Conservation (phyloP, 2,329 filamentous ascomycete species). For the Diaporthe vaccinii region DNA sequence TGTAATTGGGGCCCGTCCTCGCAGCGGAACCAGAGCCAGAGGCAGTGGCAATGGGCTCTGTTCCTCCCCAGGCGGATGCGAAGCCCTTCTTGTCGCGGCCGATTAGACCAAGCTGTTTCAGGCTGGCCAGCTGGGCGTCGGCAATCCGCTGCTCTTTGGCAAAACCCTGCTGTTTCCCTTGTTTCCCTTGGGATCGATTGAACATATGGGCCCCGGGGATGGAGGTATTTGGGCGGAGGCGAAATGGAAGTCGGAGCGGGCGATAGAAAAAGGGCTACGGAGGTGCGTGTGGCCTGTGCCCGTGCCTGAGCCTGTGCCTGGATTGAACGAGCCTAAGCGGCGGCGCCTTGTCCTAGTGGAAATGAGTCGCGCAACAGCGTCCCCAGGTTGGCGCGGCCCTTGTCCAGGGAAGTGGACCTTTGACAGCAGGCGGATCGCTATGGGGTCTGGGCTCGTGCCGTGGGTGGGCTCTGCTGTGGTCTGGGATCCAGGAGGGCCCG, state of each 20-base stretch:
- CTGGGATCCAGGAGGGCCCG: slow-evolving; percentile 36
- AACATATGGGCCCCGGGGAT: slow-evolving; percentile 56
- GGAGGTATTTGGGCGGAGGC: slow-evolving; percentile 33
- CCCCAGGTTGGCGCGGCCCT: slow-evolving; percentile 38
- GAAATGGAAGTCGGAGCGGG: slow-evolving; percentile 39
- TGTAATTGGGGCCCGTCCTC: slow-evolving; percentile 36
- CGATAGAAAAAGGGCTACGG: slow-evolving; percentile 39
- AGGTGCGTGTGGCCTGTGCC: slow-evolving; percentile 31
- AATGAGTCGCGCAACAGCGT: slow-evolving; percentile 41
- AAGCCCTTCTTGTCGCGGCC: slow-evolving; percentile 45
- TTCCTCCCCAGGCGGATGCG: slow-evolving; percentile 46
- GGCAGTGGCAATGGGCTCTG: slow-evolving; percentile 37
- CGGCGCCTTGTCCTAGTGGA: slow-evolving; percentile 36
- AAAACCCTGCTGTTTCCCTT: slow-evolving; percentile 53
- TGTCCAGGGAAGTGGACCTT: slow-evolving; percentile 37
- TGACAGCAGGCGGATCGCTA: slow-evolving; percentile 36
- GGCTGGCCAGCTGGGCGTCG: slow-evolving; percentile 52
- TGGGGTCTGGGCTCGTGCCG: slow-evolving; percentile 38
- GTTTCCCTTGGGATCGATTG: slow-evolving; percentile 58
- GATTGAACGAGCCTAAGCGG: slow-evolving; percentile 36
- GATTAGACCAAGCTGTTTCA: slow-evolving; percentile 55
- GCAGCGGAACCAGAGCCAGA: slow-evolving; percentile 36
- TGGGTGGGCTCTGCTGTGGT: slow-evolving; percentile 21
- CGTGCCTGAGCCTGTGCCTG: slow-evolving; percentile 26
- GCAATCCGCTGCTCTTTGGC: slow-evolving; percentile 55